Base-by-base conservation (phyloP, 2,329 filamentous ascomycete species). In the Fusarium denticulatum region DNA sequence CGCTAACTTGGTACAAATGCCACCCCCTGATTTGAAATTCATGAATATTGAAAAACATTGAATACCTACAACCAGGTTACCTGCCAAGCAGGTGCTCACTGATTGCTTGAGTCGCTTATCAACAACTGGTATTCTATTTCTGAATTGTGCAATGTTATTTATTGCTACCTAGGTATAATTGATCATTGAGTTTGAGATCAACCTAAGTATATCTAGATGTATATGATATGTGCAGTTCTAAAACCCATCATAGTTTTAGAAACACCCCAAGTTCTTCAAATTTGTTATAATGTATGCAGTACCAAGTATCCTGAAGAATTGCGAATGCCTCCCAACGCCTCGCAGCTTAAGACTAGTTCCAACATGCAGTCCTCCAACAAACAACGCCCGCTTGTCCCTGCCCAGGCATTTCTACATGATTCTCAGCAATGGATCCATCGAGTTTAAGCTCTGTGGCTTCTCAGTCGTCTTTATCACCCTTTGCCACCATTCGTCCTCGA, bases 401-500 rank as follows among this genome's bases (percentile, higher is more conserved):
- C 28, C 55, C 50, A 46, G 60, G 59, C 39, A 49, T 72, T 47
- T 60, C 47, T 57, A 60, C 32, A 39, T 60, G 49, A 46, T 43
- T n/a, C 32, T 50, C 46, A 28, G 34, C 36, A 47, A 32, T 37
- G 39, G n/a, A 47, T 42, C 26, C 32, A 42, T 40, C 20, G 7
- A 40, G 18, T 10, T 18, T 34, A 43, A 55, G 42, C 24, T 47
- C n/a, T 58, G 28, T 22, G 32, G 43, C 53, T 16, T 53, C 57
- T 63, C 15, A 74, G 46, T 74, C 72, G 55, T 74, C 60, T 53
- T 74, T 74, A 30, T 59, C 69, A 20, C 82, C 85, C 73, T 86
- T 87, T 47, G 73, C 76, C 16, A 75, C 79, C 22, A 79, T 73
- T 49, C 85, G 82, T 28, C 83, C 84, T 40, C 85, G 81, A 20